Evolutionary conservation across 2,329 filamentous ascomycete genomes (phyloP), one percentile per base, ranked within the genome.

Genomic region (Fusarium sp.): DNA sequence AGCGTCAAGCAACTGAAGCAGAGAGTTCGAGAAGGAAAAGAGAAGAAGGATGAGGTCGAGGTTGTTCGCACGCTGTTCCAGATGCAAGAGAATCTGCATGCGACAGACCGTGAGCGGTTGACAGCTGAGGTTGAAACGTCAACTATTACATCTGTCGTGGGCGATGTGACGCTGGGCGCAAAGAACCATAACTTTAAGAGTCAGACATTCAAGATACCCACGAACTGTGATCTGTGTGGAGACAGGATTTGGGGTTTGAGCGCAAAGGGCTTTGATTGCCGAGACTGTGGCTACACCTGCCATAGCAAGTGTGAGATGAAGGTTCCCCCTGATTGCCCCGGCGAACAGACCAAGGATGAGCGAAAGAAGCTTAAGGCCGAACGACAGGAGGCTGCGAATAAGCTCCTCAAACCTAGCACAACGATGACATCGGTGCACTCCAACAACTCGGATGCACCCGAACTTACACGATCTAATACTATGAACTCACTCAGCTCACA

Each of bases 261-360:
- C 30, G 95, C 96, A 39, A 99, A 99, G 81, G 96, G 96, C 1
- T 97, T 97, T 77, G 94, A 97, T 78, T 99, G 96, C 77, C 89
- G 92, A 73, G 95, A 98, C 79, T 99, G 96, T 76, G 96, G 97
- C 34, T 99, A 98, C 81, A 98, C 94, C 3, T 99, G 96, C 77
- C 96, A 99, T 81, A 97, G 91, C 84, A 99, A 99, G 82, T 99
- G 96, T 79, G 93, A 99, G 83, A 96, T 99, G 91, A 99, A 98
- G 81, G 96, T 98, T 0, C 94, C 96, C 1, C 92, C 96, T 10
- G 93, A 97, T 77, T 99, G 96, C 77, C 96, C 96, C 0, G 96
- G 96, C 51, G 96, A 98, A 77, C 89, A 96, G 77, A 91, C 86
- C 68, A 99, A 98, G 80, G 96, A 98, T 67, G 94, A 97, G 75